Percentiles rank a stretch among this genome's conserved stretches.
phyloP scores from a whole-genome alignment of 306 rosid species.

The Pyrus communis region DNA sequence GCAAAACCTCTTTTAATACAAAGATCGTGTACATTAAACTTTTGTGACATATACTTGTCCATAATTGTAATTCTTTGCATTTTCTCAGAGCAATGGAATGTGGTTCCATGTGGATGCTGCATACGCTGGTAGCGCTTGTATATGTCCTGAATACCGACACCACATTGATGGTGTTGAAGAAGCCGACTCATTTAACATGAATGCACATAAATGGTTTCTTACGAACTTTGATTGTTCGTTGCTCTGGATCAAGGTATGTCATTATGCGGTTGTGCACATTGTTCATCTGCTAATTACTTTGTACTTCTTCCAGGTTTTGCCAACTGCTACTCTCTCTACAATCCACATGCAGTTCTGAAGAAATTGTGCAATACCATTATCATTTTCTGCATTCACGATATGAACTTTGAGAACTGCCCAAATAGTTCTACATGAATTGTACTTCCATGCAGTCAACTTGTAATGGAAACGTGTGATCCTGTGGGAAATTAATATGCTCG shows the following conservation, averaged over 20 bases:
- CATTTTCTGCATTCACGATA: too few relatives aligned
- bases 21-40: not conserved
- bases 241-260: conserved; percentile 83
- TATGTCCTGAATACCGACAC: conserved; percentile 88
- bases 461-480: too few relatives aligned
- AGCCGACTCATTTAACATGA: conserved; percentile 89
- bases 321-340: too few relatives aligned
- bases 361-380: too few relatives aligned
- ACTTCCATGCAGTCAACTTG: too few relatives aligned
- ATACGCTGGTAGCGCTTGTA: conserved; percentile 93
- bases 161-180: conserved; percentile 80
- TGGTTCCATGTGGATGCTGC: conserved; percentile 99
- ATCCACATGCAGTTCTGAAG: too few relatives aligned
- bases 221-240: conserved; percentile 90
- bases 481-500: too few relatives aligned
- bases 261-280: not conserved
- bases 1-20: not conserved
- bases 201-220: conserved; percentile 92
- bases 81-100: conserved; percentile 50
- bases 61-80: conserved; percentile 6
- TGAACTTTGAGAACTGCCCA: too few relatives aligned
- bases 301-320: too few relatives aligned
- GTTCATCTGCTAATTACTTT: not conserved
- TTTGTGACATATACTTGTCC: not conserved
- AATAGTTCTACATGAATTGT: too few relatives aligned